phyloP scores from a whole-genome alignment of 768 basidiomycete genomes.

The Podaxis mareebaensis region DNA sequence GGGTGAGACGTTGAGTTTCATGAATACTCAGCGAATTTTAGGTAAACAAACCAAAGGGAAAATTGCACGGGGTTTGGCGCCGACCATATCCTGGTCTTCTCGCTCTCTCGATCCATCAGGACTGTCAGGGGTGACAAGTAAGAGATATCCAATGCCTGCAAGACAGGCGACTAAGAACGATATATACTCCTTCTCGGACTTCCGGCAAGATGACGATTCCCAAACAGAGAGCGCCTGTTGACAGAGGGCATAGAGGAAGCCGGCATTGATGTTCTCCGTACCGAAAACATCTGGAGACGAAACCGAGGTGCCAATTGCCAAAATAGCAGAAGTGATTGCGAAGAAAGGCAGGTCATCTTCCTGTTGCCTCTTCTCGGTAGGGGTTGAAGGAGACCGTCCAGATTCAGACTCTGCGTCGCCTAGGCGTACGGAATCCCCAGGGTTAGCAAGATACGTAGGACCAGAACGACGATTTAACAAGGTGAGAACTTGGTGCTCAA shows the following conservation, averaged over 20 bases:
- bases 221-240: constrained; percentile 40
- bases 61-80: constrained; percentile 6
- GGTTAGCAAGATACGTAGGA: constrained; percentile 62
- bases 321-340: constrained; percentile 54
- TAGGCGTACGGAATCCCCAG: neutral
- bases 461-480: constrained; percentile 1
- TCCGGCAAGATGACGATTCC: constrained; percentile 25
- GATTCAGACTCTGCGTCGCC: constrained; percentile 16
- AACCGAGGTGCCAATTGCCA: constrained; percentile 55
- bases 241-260: constrained; percentile 36
- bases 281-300: constrained; percentile 10
- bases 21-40: neutral
- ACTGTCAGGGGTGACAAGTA: constrained; percentile 20
- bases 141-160: constrained; percentile 48
- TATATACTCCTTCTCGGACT: constrained; percentile 43
- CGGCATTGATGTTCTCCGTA: constrained; percentile 22
- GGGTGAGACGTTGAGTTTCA: neutral
- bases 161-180: constrained; percentile 46
- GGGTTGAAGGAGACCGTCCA: neutral
- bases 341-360: constrained; percentile 47
- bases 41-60: constrained; percentile 32
- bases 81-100: constrained; percentile 13
- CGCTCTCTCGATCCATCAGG: neutral
- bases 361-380: constrained; percentile 3
- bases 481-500: constrained; percentile 6